Evolutionary conservation across 2,329 filamentous ascomycete species (phyloP), one percentile per base, ranked within the genome.

Genomic region (Neofusicoccum cordaticola): DNA sequence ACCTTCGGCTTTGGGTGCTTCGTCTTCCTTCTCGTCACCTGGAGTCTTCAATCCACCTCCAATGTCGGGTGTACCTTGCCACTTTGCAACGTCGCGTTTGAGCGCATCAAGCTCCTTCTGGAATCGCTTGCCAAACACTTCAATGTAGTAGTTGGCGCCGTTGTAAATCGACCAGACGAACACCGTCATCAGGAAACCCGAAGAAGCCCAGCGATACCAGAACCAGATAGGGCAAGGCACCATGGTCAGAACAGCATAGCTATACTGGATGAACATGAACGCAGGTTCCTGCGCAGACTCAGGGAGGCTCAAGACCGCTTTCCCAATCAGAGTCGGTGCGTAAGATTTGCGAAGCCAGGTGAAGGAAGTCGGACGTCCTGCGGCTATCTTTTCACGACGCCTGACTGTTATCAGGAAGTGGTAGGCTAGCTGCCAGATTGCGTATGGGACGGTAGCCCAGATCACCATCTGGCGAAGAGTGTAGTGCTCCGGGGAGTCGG

Each of bases 91-190:
- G 73, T 99, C 95, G 63, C 87, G 87, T 78, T 90, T 93, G 80
- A 99, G 85, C 61, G 89, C 85, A 75, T 99, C 93, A 12, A 99
- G 83, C 77, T 99, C 95, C 74, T 94, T 97, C 81, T 99, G 92
- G 83, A 99, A 98, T 2, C 93, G 88, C 72, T 91, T 96, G 62
- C 96, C 95, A 75, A 98, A 99, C 1, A 98, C 92, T 71, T 99
- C 95, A 73, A 99, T 98, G 78, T 99, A 99, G 78, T 91, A 99
- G 0, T 93, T 98, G 17, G 95, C 92, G 37, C 95, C 95, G 71
- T 99, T 99, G 81, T 97, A 96, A 64, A 97, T 90, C 70, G 92
- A 96, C 93, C 93, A 97, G 48, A 87, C 84, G 73, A 99, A 98
- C n/a, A 99, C 88, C 2, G 86, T 80, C 63, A 89, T 82, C 51